Evolutionary conservation across 805 yeast species (phyloP).

Genomic region (Pichia pseudocactophila): DNA sequence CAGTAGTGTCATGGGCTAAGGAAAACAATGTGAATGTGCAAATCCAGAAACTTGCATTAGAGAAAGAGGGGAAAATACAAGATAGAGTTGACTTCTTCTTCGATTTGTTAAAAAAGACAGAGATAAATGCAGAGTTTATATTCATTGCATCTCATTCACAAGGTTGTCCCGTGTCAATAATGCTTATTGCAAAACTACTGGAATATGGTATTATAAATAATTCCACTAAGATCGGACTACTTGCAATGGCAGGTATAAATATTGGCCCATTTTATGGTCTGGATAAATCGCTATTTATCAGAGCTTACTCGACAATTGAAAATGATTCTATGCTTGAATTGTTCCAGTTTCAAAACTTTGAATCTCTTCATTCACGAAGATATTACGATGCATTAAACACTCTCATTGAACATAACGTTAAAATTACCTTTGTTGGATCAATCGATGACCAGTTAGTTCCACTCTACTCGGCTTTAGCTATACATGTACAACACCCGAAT

Average conservation of each 20-base stretch:
- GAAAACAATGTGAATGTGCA: constrained; percentile 35
- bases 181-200: constrained; percentile 64
- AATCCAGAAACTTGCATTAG: constrained; percentile 87
- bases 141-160: constrained; percentile 93
- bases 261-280: constrained; percentile 90
- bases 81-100: constrained; percentile 79
- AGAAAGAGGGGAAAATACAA: constrained; percentile 85
- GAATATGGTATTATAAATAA: constrained; percentile 47
- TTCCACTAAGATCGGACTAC: constrained; percentile 48
- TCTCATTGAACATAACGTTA: constrained; percentile 61
- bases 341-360: constrained; percentile 77
- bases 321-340: constrained; percentile 78
- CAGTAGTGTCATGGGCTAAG: constrained; percentile 61
- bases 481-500: constrained; percentile 82
- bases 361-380: constrained; percentile 61
- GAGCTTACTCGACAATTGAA: constrained; percentile 87
- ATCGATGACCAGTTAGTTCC: constrained; percentile 94
- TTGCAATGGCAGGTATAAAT: constrained; percentile 94
- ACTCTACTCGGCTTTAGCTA: constrained; percentile 74
- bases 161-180: constrained; percentile 87
- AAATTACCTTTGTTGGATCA: constrained; percentile 77
- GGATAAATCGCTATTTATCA: constrained; percentile 73
- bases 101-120: constrained; percentile 62
- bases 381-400: constrained; percentile 59
- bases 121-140: constrained; percentile 63